Conservation (phyloP, 345 rosid genomes). For the Murraya paniculata region DNA sequence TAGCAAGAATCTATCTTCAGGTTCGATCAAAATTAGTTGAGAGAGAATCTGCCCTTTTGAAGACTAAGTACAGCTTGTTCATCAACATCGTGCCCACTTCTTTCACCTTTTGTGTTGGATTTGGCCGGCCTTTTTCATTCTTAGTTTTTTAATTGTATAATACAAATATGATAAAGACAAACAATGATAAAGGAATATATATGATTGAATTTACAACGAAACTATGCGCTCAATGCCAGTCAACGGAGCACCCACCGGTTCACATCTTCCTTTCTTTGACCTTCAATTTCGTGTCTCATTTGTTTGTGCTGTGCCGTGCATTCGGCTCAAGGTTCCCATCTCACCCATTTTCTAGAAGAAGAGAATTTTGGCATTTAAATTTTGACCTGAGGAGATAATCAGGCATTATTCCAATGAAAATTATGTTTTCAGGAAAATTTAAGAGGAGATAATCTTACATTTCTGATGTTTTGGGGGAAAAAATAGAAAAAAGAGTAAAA, state of each 20-base stretch:
- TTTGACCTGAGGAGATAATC: neutral
- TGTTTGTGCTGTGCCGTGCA: neutral
- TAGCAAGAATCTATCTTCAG: neutral
- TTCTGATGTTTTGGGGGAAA: neutral
- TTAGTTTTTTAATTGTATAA: constrained; percentile 2
- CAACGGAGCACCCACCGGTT: constrained; percentile 15
- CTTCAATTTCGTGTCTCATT: neutral
- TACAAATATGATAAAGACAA: neutral
- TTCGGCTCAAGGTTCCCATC: neutral
- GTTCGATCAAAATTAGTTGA: neutral
- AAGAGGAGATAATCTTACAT: neutral
- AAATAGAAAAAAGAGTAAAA: neutral
- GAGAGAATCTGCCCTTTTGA: neutral
- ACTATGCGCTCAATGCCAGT: constrained; percentile 24
- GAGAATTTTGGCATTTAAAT: neutral
- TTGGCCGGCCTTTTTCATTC: constrained; percentile 30
- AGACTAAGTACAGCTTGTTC: neutral
- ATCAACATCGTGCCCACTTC: constrained; percentile 8
- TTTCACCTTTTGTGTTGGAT: constrained; percentile 13
- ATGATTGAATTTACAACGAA: constrained; percentile 14
- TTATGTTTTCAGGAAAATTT: neutral
- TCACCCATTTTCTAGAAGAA: neutral
- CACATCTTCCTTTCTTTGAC: neutral
- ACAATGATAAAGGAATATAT: constrained; percentile 22
- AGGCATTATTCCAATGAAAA: neutral